phyloP scores from a whole-genome alignment of 2,329 filamentous ascomycete species.

The Aspergillus fumigatus region DNA sequence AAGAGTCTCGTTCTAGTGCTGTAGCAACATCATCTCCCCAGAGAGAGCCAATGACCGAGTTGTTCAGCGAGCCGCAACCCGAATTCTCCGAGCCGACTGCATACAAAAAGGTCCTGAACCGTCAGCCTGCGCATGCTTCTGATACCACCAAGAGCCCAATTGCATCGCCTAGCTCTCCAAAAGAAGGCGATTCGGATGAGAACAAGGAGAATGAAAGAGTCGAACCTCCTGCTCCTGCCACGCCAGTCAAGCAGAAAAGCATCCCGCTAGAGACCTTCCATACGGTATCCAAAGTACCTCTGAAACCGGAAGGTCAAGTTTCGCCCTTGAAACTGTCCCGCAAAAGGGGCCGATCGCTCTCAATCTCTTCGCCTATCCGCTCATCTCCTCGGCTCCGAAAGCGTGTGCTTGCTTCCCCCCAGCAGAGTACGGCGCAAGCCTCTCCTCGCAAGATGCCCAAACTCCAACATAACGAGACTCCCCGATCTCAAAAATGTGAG shows the following conservation, averaged over 20 bases:
- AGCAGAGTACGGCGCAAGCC: slow-evolving; percentile 16
- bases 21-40: background rate
- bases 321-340: slow-evolving; percentile 44
- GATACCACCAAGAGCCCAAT: background rate
- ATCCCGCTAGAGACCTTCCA: slow-evolving; percentile 56
- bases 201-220: slow-evolving; percentile 26
- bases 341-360: slow-evolving; percentile 51
- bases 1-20: slow-evolving; percentile 1
- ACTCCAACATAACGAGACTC: slow-evolving; percentile 15
- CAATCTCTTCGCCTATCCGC: slow-evolving; percentile 37
- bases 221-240: slow-evolving; percentile 42
- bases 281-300: slow-evolving; percentile 71
- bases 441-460: slow-evolving; percentile 27
- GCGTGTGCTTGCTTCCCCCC: slow-evolving; percentile 18
- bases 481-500: slow-evolving; percentile 14
- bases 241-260: slow-evolving; percentile 49
- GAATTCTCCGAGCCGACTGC: slow-evolving; percentile 7
- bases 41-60: slow-evolving; percentile 14
- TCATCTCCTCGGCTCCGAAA: slow-evolving; percentile 27
- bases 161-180: background rate
- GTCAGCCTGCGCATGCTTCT: slow-evolving; percentile 53
- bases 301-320: slow-evolving; percentile 60
- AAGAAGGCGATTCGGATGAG: slow-evolving; percentile 38
- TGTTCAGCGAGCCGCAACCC: slow-evolving; percentile 6
- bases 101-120: slow-evolving; percentile 55